These are phyloP conservation scores for Coemansia sp. DNA, from an alignment of 192 early-diverging fungal species.

Conservation along the genomic window DNA sequence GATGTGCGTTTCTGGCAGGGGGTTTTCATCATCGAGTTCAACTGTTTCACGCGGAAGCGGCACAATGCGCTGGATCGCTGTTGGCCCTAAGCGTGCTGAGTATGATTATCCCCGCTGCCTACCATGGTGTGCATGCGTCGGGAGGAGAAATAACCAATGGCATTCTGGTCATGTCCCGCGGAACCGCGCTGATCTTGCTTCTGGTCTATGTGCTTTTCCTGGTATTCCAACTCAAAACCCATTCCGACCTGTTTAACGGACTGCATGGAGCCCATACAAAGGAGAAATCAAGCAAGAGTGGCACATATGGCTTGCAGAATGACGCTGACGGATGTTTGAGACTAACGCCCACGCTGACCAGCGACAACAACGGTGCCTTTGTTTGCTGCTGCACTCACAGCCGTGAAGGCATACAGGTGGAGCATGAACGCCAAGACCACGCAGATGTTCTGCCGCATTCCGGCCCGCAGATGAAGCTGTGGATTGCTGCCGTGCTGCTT, in stretches of 20 bases:
- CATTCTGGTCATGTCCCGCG: constrained; percentile 62
- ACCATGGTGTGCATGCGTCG: constrained; percentile 54
- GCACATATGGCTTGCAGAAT: too few relatives aligned
- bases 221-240: constrained; percentile 85
- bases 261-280: constrained; percentile 5
- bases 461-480: constrained; percentile 56
- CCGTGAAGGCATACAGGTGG: too few relatives aligned
- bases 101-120: constrained; percentile 71
- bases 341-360: constrained; percentile 8
- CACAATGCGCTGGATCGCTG: constrained; percentile 67
- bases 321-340: not conserved
- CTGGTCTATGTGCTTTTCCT: constrained; percentile 68
- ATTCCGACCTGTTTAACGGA: constrained; percentile 57
- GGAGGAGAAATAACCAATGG: constrained; percentile 50
- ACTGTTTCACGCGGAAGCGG: constrained; percentile 66
- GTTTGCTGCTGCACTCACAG: not conserved
- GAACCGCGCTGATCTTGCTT: constrained; percentile 67
- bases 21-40: constrained; percentile 67
- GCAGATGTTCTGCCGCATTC: constrained; percentile 10
- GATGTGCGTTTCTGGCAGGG: constrained; percentile 82
- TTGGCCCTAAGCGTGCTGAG: constrained; percentile 63
- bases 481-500: constrained; percentile 61
- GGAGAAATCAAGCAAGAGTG: too few relatives aligned
- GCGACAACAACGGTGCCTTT: not conserved
- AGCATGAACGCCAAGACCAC: too few relatives aligned